Conservation (phyloP, 768 basidiomycete species). For the Boletus huronensis region DNA sequence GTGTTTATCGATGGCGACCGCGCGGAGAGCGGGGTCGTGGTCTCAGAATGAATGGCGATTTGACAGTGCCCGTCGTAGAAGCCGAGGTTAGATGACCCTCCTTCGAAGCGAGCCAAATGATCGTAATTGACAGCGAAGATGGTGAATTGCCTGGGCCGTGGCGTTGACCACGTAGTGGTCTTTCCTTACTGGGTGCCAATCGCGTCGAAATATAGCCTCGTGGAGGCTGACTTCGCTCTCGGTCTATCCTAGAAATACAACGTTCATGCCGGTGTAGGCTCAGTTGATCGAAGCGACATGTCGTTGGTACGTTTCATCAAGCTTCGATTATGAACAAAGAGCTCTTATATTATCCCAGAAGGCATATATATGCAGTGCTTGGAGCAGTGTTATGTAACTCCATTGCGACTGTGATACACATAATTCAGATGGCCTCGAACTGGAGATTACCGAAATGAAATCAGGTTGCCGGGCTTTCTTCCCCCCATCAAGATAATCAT, state of each 20-base stretch:
- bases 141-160: neutral
- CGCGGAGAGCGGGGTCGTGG: neutral
- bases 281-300: neutral
- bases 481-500: conserved; percentile 4
- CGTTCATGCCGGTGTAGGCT: neutral
- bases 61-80: conserved; percentile 4
- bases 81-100: neutral
- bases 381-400: neutral
- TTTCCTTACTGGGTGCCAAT: conserved; percentile 5
- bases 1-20: conserved; percentile 4
- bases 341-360: neutral
- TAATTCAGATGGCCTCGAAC: neutral
- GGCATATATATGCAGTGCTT: neutral
- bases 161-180: neutral
- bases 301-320: conserved; percentile 7
- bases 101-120: neutral
- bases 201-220: neutral
- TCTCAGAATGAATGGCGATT: neutral
- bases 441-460: conserved; percentile 31
- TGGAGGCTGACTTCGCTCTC: neutral
- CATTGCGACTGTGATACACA: conserved; percentile 3
- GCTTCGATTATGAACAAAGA: neutral
- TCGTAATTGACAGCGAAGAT: neutral
- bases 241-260: neutral
- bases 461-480: conserved; percentile 8